These are phyloP conservation scores for Chlamydomonas eustigma DNA, from an alignment of 139 green algal species.

Conservation along the genomic window DNA sequence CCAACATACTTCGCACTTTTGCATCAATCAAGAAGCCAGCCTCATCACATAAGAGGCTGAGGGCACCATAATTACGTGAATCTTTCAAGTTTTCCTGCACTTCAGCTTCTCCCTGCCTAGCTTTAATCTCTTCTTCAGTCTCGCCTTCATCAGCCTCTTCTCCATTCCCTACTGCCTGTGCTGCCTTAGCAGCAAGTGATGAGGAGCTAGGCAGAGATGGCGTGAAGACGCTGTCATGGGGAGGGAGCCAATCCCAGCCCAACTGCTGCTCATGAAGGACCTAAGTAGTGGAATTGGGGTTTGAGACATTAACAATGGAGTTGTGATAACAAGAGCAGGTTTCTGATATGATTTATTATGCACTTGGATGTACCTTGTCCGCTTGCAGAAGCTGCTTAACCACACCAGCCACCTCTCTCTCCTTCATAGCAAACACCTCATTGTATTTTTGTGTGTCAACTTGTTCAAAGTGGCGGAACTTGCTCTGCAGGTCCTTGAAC, in stretches of 20 bases:
- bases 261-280: constrained; percentile 82
- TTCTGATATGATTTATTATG: too few species aligned
- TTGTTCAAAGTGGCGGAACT: constrained; percentile 71
- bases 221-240: constrained; percentile 57
- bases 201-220: constrained; percentile 20
- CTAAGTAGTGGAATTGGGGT: too few species aligned
- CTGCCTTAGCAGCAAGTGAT: background rate
- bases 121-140: constrained; percentile 11
- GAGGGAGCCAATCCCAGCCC: constrained; percentile 63
- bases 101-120: constrained; percentile 19
- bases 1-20: constrained; percentile 30
- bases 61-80: constrained; percentile 38
- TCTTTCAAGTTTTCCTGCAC: constrained; percentile 34
- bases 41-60: constrained; percentile 67
- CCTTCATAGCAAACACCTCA: constrained; percentile 69
- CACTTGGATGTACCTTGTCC: constrained; percentile 25
- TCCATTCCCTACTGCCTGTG: background rate
- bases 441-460: constrained; percentile 55
- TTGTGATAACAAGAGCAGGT: too few species aligned
- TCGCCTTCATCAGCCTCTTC: constrained; percentile 12
- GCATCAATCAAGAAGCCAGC: constrained; percentile 67
- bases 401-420: constrained; percentile 50
- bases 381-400: constrained; percentile 55
- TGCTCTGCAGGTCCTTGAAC: constrained; percentile 83
- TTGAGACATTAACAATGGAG: too few species aligned